Evolutionary conservation across 208 protist genomes (phyloP), one percentile per base, ranked within the genome.

Genomic region (Crithidia expoeki): DNA sequence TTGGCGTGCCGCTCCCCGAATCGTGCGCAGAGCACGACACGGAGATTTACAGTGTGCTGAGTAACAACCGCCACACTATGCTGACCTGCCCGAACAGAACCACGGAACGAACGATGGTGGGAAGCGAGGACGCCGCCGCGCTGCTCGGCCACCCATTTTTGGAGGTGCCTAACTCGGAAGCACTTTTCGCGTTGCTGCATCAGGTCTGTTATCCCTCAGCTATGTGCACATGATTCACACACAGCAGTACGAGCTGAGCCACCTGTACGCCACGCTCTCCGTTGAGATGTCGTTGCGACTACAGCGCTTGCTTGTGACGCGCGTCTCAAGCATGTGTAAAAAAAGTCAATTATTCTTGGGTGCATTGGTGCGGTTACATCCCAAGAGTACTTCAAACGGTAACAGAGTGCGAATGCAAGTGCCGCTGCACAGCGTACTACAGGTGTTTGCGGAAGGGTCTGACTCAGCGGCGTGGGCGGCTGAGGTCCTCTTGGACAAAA

Each of bases 141-240:
- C 30, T 11, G 25, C n/a, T 40, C 5, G 42, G 40, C 5, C 56
- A 47, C 17, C 69, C 46, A 16, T 38, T 10, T 33, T 21, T 62
- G 55, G 23, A 16, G 25, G 57, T 68, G n/a, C 59, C 75, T 0
- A 66, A 55, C 63, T 80, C 75, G 9, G 34, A 76, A 38, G 47
- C 50, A 2, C 68, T 83, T 34, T 83, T 67, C 27, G 2, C 69
- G 21, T 55, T 80, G 32, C 69, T 88, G 47, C 76, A 74, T 19
- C 30, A 70, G 49, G 58, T 76, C 72, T 95, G 9, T 34, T 85
- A 1, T 62, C 77, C 21, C 74, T 95, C 21, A 84, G 79, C 47
- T 93, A 95, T 56, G 28, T 87, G 46, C 81, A 92, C 28, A 70
- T 95, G 17, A 32, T 85, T 10, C 65, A 88, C 57, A 80, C 70